These are phyloP conservation scores for Microdochium bolleyi DNA, from an alignment of 2,329 filamentous ascomycete genomes.

Conservation along the genomic window DNA sequence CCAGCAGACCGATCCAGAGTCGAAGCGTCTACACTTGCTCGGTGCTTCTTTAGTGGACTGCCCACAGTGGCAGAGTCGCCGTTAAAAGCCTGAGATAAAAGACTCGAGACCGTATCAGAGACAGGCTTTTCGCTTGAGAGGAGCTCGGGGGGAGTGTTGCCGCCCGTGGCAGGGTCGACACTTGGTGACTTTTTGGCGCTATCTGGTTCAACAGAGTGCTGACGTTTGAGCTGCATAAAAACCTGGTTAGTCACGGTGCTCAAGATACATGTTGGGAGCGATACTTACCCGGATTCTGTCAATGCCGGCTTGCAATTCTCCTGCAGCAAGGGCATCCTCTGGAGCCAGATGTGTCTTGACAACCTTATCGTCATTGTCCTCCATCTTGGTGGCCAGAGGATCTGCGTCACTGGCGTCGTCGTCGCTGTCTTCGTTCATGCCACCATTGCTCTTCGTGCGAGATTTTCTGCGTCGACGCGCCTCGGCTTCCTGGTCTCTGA, in stretches of 20 bases:
- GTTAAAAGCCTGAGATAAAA: slow-evolving; percentile 34
- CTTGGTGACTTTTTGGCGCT: slow-evolving; percentile 36
- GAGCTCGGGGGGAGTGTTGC: slow-evolving; percentile 32
- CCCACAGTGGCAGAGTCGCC: slow-evolving; percentile 44
- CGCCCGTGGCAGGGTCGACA: slow-evolving; percentile 28
- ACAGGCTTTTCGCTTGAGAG: slow-evolving; percentile 19
- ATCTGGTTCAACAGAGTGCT: slow-evolving; percentile 66
- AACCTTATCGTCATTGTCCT: slow-evolving; percentile 56
- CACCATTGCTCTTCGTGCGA: slow-evolving; percentile 56
- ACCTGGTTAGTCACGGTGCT: slow-evolving; percentile 12
- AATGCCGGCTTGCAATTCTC: slow-evolving; percentile 73
- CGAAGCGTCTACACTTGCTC: slow-evolving; percentile 49
- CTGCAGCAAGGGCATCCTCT: slow-evolving; percentile 64
- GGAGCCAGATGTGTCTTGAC: slow-evolving; percentile 51
- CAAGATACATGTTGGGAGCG: not conserved
- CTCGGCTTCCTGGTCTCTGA: slow-evolving; percentile 62
- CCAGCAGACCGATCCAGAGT: slow-evolving; percentile 27
- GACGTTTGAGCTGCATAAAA: slow-evolving; percentile 61
- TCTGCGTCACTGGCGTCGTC: slow-evolving; percentile 61
- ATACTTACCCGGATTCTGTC: slow-evolving; percentile 68
- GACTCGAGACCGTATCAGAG: slow-evolving; percentile 22
- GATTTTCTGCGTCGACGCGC: slow-evolving; percentile 48
- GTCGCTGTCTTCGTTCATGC: slow-evolving; percentile 66
- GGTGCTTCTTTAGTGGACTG: slow-evolving; percentile 69
- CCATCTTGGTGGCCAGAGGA: slow-evolving; percentile 52